Evolutionary conservation across 2,329 filamentous ascomycete species (phyloP).

Genomic region (Alternaria arbusti): DNA sequence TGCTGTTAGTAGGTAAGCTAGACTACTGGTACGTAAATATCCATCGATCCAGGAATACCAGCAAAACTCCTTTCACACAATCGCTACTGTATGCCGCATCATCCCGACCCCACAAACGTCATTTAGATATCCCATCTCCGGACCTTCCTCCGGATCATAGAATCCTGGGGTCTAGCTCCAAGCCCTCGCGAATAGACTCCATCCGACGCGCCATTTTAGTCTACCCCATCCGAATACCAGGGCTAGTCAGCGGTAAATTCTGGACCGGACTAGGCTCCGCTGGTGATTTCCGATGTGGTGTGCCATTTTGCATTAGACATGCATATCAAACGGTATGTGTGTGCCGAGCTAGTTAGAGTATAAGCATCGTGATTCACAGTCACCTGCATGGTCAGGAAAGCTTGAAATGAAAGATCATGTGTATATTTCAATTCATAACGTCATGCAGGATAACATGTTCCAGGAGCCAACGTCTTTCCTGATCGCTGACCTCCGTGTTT

Average conservation of each 20-base stretch:
- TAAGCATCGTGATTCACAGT: background rate
- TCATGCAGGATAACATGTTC: background rate
- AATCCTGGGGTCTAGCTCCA: background rate
- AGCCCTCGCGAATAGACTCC: background rate
- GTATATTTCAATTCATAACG: background rate
- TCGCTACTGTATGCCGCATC: background rate
- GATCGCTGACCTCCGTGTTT: background rate
- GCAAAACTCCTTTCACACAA: background rate
- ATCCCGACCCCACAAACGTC: background rate
- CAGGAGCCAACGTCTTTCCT: background rate
- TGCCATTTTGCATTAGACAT: background rate
- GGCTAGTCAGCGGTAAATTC: background rate
- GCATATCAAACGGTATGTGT: background rate
- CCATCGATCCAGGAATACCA: background rate
- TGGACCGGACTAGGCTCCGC: background rate
- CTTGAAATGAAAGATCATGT: background rate
- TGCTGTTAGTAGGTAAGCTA: background rate
- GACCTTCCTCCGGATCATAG: background rate
- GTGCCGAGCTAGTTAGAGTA: background rate
- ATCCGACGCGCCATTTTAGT: background rate
- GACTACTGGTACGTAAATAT: background rate
- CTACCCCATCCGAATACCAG: background rate
- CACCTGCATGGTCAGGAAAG: background rate
- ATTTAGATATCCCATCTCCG: background rate
- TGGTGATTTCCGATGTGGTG: background rate